A percentile compares a stretch with the other conserved stretches of the same genome.
Conservation (phyloP, 306 rosid species). For the Cucumis cinereus region DNA sequence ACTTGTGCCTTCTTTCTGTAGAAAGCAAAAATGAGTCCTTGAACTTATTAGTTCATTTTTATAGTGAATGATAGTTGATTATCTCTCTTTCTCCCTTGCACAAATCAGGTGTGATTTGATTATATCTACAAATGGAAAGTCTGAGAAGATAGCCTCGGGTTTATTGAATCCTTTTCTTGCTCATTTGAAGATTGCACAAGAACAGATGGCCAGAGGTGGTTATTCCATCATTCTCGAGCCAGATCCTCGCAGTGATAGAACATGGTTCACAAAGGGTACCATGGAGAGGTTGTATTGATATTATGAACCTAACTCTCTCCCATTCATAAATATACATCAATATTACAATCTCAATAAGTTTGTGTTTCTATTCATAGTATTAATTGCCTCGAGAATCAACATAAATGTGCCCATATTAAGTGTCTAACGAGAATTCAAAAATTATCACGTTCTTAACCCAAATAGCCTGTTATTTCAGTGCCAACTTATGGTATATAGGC, state of each 20-base stretch:
- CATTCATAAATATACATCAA: neutral
- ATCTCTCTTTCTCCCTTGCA: neutral
- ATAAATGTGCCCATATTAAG: neutral
- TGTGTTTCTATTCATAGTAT: neutral
- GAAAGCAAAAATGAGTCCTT: neutral
- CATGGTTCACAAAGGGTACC: constrained; percentile 85
- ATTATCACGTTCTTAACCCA: neutral
- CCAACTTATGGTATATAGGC: neutral
- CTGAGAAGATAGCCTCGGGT: constrained; percentile 86
- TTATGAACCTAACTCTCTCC: neutral
- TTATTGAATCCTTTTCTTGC: constrained; percentile 79
- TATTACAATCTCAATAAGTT: neutral
- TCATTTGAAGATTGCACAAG: constrained; percentile 90
- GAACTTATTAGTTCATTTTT: neutral
- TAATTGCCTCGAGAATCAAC: neutral
- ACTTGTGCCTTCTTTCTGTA: neutral
- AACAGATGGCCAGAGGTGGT: constrained; percentile 93
- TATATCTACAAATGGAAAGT: constrained; percentile 77
- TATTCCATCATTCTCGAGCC: constrained; percentile 89
- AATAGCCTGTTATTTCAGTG: neutral
- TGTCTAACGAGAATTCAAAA: neutral
- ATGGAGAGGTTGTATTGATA: constrained; percentile 52
- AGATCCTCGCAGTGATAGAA: constrained; percentile 28
- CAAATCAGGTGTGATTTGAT: constrained; percentile 75
- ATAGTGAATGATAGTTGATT: neutral